A percentile compares a stretch with the other conserved stretches of the same genome.
These are phyloP conservation scores for Trifolium repens DNA, from an alignment of 306 rosid genomes.

Conservation along the genomic window DNA sequence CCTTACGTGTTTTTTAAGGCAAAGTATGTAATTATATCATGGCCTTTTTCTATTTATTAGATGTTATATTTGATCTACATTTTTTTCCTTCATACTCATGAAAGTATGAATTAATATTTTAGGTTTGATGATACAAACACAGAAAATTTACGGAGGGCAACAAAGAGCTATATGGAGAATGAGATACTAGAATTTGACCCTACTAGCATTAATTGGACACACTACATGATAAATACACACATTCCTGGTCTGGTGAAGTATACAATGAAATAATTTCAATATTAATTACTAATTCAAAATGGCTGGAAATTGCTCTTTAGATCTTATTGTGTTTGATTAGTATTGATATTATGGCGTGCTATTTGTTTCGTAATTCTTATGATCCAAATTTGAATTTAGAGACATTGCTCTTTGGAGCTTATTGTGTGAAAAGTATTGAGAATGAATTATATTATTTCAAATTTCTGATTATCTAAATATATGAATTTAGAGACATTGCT, in stretches of 20 bases:
- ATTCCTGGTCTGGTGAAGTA: background rate
- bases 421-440: too few species aligned
- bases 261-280: background rate
- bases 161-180: background rate
- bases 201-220: background rate
- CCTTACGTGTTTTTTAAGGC: conserved; percentile 46
- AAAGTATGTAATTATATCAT: conserved; percentile 38
- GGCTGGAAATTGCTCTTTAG: background rate
- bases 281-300: background rate
- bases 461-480: too few species aligned
- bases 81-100: background rate
- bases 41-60: background rate
- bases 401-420: too few species aligned
- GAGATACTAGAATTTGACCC: conserved; percentile 50
- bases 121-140: conserved; percentile 31
- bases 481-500: too few species aligned
- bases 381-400: too few species aligned
- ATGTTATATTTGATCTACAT: background rate
- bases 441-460: too few species aligned
- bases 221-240: conserved; percentile 22
- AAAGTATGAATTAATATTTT: background rate
- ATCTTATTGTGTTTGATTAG: too few species aligned
- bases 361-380: too few species aligned
- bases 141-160: conserved; percentile 30
- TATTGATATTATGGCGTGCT: too few species aligned